Evolutionary conservation across 805 yeast genomes (phyloP), one percentile per base, ranked within the genome.

Genomic region (Pichia ethanolica): DNA sequence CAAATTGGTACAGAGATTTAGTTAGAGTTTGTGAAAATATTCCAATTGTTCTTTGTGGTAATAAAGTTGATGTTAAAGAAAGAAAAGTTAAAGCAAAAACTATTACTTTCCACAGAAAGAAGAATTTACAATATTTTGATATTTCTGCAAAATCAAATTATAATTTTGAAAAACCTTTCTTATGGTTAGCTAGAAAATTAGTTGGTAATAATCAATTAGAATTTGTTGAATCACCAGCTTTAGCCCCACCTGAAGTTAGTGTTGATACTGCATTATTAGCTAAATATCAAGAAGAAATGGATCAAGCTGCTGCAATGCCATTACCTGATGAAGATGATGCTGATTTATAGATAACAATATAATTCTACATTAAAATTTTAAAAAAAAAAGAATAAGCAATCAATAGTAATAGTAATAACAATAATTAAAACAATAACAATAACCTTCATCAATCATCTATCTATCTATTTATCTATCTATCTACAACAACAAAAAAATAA

Each of bases 81-180:
- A 87, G 99, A 76, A 93, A 93, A 78, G 99, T 93, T 68, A 93
- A 93, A 82, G 99, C 99, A 64, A 93, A 93, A 82, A 88, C 97
- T 69, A 93, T 93, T 79, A 93, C 99, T 62, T 93, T 93, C 97
- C 99, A 93, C 89, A 87, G 99, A 83, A 93, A 93, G 95, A 93
- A 93, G 84, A 93, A 93, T 80, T 81, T 93, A 73, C 99, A 93
- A 78, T 93, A 93, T 79, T 93, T 93, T 79, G 99, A 93, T 75
- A 93, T 93, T 71, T 91, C 98, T 53, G 99, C 99, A 72, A 93
- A 93, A 79, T 93, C 99, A 59, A 93, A 93, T 81, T 93, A 93
- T 81, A 95, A 93, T 82, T 93, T 93, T 66, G 99, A 93, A 79
- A 93, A 95, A 80, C 99, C 99, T 59, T 93, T 93, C 86, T 83